Base-by-base conservation (phyloP, 2,329 filamentous ascomycete species). In the Venturia aucupariae region DNA sequence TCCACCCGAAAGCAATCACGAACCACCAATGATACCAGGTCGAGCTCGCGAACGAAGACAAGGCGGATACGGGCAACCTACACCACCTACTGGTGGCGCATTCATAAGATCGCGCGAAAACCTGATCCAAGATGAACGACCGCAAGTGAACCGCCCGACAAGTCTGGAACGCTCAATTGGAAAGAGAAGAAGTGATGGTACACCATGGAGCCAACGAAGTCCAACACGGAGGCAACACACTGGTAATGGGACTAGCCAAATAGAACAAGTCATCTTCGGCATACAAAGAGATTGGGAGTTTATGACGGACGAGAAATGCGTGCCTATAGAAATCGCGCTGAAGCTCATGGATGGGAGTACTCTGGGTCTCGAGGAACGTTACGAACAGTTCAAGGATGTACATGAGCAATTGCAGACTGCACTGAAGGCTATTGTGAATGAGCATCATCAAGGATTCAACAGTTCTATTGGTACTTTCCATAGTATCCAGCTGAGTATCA, bases 381-480 rank as follows among this genome's bases (percentile, higher is more conserved):
- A 96, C 74, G 84, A 83, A 67, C 87, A 90, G 69, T 99, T 99
- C 74, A 83, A 90, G 72, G 81, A 88, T 68, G 92, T 90, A 59
- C 90, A 97, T 74, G 82, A 86, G 68, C 90, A 94, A 73, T 84
- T 99, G n/a, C 92, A 99, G 73, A 88, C 89, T 70, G 92, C 93
- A 11, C 81, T 99, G 65, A 97, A 96, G 76, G 86, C 87, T 41
- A 96, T 99, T 70, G 94, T 99, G 32, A 96, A 99, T 75, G 93
- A 99, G 78, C 93, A 99, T 73, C 93, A 99, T 73, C 94, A 99
- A 75, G 95, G 94, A 59, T 99, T 99, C 82, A 99, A 97, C 78
- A 96, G 91, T 75, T 97, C 93, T 61, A 97, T 99, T 68, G 94
- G 93, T 75, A 97, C 93, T 24, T 99, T 97, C 73, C 95, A 99